Percentiles rank a stretch among this genome's conserved stretches.
These are phyloP conservation scores for Cryphonectria naterciae DNA, from an alignment of 2,329 filamentous ascomycete genomes.

Conservation along the genomic window DNA sequence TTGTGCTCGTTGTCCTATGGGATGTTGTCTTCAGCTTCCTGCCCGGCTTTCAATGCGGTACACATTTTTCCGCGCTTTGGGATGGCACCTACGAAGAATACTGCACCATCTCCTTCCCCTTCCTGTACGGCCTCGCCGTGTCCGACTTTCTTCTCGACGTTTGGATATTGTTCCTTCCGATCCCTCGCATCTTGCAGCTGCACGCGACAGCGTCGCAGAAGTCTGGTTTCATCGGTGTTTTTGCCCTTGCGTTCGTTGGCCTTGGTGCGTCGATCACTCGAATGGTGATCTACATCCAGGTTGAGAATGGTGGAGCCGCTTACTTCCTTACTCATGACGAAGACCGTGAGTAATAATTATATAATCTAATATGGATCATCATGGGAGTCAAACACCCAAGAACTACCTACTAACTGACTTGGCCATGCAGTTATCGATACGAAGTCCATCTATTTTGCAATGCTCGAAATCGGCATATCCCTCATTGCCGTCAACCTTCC, in stretches of 20 bases:
- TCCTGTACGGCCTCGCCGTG: conserved; percentile 29
- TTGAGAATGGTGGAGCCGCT: conserved; percentile 10
- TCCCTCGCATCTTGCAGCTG: conserved; percentile 27
- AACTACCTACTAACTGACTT: neutral
- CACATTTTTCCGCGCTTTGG: conserved; percentile 33
- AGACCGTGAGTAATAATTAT: neutral
- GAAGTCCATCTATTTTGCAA: conserved; percentile 22
- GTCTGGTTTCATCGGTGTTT: conserved; percentile 25
- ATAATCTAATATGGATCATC: neutral
- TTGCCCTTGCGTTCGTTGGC: conserved; percentile 27
- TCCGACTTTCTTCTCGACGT: conserved; percentile 33
- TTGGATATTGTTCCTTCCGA: conserved; percentile 31
- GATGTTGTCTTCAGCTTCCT: conserved; percentile 31
- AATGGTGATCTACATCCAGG: conserved; percentile 19
- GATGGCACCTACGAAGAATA: conserved; percentile 32
- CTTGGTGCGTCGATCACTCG: conserved; percentile 21
- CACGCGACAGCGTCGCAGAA: conserved; percentile 7
- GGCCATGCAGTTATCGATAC: conserved; percentile 12
- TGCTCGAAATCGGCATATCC: conserved; percentile 25
- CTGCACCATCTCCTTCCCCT: conserved; percentile 32
- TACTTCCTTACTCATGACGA: conserved; percentile 12
- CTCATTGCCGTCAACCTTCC: conserved; percentile 27
- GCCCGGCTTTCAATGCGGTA: conserved; percentile 32
- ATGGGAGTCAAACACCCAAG: neutral
- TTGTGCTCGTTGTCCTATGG: conserved; percentile 30